These are phyloP conservation scores for Emmonsiellopsis sp. DNA, from an alignment of 2,329 filamentous ascomycete species.

Conservation along the genomic window DNA sequence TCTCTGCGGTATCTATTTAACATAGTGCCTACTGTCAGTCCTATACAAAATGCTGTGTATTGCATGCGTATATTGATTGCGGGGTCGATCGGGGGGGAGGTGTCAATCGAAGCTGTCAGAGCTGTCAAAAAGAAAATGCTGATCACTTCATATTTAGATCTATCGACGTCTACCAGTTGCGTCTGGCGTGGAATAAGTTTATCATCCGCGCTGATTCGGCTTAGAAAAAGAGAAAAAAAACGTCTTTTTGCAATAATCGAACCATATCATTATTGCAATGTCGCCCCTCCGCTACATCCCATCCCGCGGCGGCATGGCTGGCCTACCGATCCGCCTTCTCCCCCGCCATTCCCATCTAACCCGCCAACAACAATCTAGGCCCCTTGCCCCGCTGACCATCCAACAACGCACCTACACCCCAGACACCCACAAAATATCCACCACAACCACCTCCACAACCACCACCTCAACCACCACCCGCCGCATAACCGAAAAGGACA, in stretches of 20 bases:
- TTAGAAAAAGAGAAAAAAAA: too few species aligned
- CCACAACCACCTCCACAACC: neutral
- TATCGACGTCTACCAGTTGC: too few species aligned
- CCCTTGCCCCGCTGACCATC: too few species aligned
- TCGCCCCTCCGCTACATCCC: neutral
- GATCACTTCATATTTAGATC: neutral
- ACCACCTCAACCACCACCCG: neutral
- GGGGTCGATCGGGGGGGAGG: neutral
- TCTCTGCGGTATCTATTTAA: neutral
- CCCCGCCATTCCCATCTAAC: too few species aligned
- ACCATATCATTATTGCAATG: neutral
- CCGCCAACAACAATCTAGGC: too few species aligned
- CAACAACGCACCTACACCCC: too few species aligned
- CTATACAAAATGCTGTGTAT: neutral
- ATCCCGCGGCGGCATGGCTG: neutral
- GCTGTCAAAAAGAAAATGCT: neutral
- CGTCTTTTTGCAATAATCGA: too few species aligned
- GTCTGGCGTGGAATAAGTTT: too few species aligned
- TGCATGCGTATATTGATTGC: neutral
- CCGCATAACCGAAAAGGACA: neutral
- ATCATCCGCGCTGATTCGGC: too few species aligned
- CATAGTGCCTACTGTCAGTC: neutral
- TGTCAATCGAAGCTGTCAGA: neutral
- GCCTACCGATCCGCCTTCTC: neutral
- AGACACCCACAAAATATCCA: neutral